phyloP scores from a whole-genome alignment of 257 asterid genomes.

The Solanum peruvianum region DNA sequence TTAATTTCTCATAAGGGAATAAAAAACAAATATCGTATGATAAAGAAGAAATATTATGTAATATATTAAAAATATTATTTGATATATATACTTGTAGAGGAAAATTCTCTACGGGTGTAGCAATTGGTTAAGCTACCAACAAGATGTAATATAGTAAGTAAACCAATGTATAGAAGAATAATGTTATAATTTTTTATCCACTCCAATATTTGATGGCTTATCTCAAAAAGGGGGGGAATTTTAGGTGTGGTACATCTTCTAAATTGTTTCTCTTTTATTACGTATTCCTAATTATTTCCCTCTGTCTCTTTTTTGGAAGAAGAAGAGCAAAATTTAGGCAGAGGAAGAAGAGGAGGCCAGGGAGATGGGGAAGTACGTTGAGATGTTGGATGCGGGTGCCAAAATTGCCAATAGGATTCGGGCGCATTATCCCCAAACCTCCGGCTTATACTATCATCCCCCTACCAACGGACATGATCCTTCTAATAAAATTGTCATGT shows the following conservation, averaged over 20 bases:
- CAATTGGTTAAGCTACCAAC: background rate
- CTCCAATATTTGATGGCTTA: background rate
- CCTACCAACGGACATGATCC: background rate
- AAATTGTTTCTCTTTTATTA: background rate
- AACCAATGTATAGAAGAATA: background rate
- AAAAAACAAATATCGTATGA: background rate
- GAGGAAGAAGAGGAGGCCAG: background rate
- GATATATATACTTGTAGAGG: background rate
- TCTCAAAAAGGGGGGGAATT: background rate
- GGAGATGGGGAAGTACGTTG: background rate
- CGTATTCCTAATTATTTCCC: background rate
- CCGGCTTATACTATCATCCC: background rate
- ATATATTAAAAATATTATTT: background rate
- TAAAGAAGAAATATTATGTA: background rate
- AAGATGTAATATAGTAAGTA: background rate
- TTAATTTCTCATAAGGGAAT: background rate
- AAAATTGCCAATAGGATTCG: background rate
- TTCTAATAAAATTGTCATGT: background rate
- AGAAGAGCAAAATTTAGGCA: background rate
- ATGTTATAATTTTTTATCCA: too few species aligned
- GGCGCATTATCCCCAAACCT: background rate
- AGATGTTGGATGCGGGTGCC: background rate
- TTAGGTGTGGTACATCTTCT: background rate
- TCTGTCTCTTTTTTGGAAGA: background rate
- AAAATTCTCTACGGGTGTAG: background rate